Base-by-base conservation (phyloP, 202 grass and related monocot genomes). In the Sporobolus alterniflorus region DNA sequence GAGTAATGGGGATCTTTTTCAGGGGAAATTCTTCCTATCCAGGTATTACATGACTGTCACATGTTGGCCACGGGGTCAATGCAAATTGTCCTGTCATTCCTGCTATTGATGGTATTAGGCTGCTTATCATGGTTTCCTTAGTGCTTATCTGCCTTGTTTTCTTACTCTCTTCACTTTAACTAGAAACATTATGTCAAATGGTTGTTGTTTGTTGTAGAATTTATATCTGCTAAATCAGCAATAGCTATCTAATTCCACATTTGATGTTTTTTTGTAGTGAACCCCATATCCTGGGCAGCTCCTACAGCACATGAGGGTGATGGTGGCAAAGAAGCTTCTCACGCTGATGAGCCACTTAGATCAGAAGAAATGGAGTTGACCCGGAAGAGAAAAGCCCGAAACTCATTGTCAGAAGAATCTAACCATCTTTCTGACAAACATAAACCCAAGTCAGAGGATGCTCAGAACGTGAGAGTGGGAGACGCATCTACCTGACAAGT, bases 231-330 rank as follows among this genome's bases (percentile, higher is more conserved):
- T 55, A 33, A 15, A 29, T 43, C 39, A 34, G 48, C 54, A 51
- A 46, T 55, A 60, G 42, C 44, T 64, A 39, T 71, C 83, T 77
- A 31, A 44, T 83, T 44, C 33, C 73, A 68, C 50, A 78, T 79
- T 2, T 63, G 14, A 43, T 48, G 13, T 42, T 77, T 74, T 36
- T 5, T 63, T 87, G 32, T 79, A 90, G 88, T 54, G 75, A 79
- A 25, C 75, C 84, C 88, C 34, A 75, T 90, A 87, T 33, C 88
- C 17, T 90, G 88, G 88, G 88, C 83, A 29, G 83, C 54, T 42
- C 78, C 88, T 62, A 36, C 36, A 28, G 13, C 18, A 48, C 69
- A 46, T 34, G 78, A 82, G 14, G 68, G 31, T 11, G 61, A 83
- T 36, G 74, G 33, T 26, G 62, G 34, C 1, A 44, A 75, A 80